Evolutionary conservation across 2,329 filamentous ascomycete species (phyloP).

Genomic region (Penicillium thymicola): DNA sequence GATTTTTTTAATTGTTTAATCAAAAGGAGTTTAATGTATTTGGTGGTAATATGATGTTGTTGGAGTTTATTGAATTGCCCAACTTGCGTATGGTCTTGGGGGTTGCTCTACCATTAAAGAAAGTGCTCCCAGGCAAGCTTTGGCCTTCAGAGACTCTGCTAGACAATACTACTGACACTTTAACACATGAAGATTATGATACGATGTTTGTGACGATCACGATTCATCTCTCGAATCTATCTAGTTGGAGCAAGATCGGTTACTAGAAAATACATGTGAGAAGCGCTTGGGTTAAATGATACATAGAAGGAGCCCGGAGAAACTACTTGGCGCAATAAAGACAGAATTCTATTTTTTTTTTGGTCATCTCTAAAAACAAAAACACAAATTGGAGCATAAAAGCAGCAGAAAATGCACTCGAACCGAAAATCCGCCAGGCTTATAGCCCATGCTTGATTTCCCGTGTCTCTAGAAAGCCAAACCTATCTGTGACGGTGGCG

Average conservation of each 20-base stretch:
- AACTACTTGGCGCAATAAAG: not conserved
- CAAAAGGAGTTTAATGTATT: not conserved
- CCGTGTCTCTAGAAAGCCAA: not conserved
- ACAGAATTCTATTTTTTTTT: not conserved
- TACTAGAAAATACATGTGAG: not conserved
- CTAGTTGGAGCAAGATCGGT: not conserved
- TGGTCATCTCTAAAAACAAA: not conserved
- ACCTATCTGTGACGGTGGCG: not conserved
- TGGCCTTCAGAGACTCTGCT: not conserved
- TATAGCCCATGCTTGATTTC: not conserved
- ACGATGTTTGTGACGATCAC: not conserved
- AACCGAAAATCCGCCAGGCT: not conserved
- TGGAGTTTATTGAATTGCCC: not conserved
- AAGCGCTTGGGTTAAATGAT: not conserved
- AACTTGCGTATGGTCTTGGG: not conserved
- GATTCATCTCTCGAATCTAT: not conserved
- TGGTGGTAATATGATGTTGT: constrained; percentile 3
- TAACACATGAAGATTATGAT: not conserved
- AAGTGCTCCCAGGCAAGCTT: not conserved
- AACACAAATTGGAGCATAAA: not conserved
- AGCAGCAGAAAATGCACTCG: not conserved
- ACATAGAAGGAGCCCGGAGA: not conserved
- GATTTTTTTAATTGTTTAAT: not conserved
- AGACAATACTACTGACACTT: not conserved
- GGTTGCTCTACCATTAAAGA: not conserved